These are phyloP conservation scores for Warburgia ugandensis DNA, from an alignment of 164 flowering plant species.

Conservation along the genomic window DNA sequence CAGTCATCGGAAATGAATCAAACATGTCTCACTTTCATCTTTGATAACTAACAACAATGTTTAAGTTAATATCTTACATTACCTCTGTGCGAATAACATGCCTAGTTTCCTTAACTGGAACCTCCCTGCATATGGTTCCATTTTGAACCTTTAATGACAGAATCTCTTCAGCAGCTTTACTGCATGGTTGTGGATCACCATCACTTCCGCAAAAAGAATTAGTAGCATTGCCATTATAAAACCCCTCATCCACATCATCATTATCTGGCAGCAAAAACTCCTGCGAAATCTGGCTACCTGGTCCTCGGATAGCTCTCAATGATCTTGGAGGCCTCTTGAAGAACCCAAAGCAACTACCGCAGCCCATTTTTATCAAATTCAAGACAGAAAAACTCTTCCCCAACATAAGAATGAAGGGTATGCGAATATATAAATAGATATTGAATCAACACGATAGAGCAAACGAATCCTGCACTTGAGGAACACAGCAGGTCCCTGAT, in stretches of 20 bases:
- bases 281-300: slow-evolving; percentile 13
- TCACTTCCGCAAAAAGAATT: slow-evolving; percentile 15
- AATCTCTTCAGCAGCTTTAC: slow-evolving; percentile 64
- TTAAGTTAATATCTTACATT: slow-evolving; percentile 4
- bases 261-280: slow-evolving; percentile 26
- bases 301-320: slow-evolving; percentile 7
- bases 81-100: slow-evolving; percentile 71
- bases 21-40: neutral
- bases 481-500: neutral
- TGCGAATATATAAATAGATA: neutral
- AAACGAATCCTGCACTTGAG: slow-evolving; percentile 9
- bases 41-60: neutral
- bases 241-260: slow-evolving; percentile 7
- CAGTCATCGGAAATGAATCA: neutral
- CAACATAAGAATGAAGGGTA: slow-evolving; percentile 16
- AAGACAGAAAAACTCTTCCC: slow-evolving; percentile 28
- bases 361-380: slow-evolving; percentile 16
- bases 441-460: neutral
- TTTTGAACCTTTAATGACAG: slow-evolving; percentile 40
- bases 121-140: slow-evolving; percentile 71
- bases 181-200: slow-evolving; percentile 9
- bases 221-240: slow-evolving; percentile 4
- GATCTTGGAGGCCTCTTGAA: slow-evolving; percentile 11
- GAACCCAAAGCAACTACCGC: slow-evolving; percentile 18
- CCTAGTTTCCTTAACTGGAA: slow-evolving; percentile 80